Evolutionary conservation across 192 early-diverging fungal genomes (phyloP), one percentile per base, ranked within the genome.

Genomic region (Backusella sp.): DNA sequence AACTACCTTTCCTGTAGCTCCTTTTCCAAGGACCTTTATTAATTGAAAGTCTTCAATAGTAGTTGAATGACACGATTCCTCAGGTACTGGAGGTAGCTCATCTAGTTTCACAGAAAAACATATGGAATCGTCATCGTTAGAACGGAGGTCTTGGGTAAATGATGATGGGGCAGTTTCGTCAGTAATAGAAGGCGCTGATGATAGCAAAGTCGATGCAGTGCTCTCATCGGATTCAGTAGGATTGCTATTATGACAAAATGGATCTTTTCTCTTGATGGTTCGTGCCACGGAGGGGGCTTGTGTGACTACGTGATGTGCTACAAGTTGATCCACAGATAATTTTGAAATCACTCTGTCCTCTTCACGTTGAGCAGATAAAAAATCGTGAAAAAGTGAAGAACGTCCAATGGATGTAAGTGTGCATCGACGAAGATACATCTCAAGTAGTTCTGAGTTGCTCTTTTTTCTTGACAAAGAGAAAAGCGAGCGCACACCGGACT

Each of bases 1-100:
- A 73, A 30, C 69, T 81, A 88, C 87, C 81, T 90, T 90, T 41
- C 89, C 89, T 84, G 87, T 90, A 36, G 86, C 87, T 2, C 89
- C 89, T 75, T 83, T 88, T 15, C 89, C 89, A 17, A 90, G 83
- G 37, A 90, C 89, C 44, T 84, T 86, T 46, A 90, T 78, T 17
- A 88, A 62, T 23, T 87, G 75, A 37, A 86, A 88, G 65, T 88
- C 80, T 3, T 87, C 21, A 28, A 77, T 6, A 23, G 44, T 37
- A 34, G 36, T 17, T 71, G 44, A n/a, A 9, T 62, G 21, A 12
- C 4, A 28, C 1, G 56, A 28, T 28, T 62, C 56, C 12, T 62
- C 56, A 14, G 56, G 56, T 9, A 62, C 56, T 62, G 56, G 12
- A 28, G 56, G 56, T 28, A 62, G 23, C 2, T 62, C 56, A 9